Percentiles rank a stretch among this genome's conserved stretches.
phyloP scores from a whole-genome alignment of 129 eudicot genomes.

The Deinandra increscens region DNA sequence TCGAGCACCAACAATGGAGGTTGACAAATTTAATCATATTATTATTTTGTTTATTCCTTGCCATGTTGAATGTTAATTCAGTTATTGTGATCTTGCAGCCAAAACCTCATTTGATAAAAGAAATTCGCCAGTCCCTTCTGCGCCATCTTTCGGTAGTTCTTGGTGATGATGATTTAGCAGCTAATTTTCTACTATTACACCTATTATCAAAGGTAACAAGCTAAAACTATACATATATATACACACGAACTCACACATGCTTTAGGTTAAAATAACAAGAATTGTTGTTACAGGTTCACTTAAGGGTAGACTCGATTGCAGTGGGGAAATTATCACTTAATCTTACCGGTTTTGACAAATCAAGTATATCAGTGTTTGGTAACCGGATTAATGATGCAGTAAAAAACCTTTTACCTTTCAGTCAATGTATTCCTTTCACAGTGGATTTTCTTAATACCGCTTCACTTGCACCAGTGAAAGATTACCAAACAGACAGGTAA shows the following conservation, averaged over 20 bases:
- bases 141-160: conserved; percentile 70
- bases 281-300: conserved; percentile 59
- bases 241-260: no score
- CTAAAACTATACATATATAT: background rate
- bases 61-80: conserved; percentile 2
- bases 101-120: conserved; percentile 47
- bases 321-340: conserved; percentile 84
- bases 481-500: conserved; percentile 81
- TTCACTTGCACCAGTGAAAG: conserved; percentile 73
- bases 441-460: conserved; percentile 69
- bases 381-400: conserved; percentile 44
- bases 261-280: conserved; percentile 7
- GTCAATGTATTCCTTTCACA: conserved; percentile 59
- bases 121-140: conserved; percentile 66
- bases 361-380: conserved; percentile 60
- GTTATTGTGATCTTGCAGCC: conserved; percentile 37
- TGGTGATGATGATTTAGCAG: conserved; percentile 86
- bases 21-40: conserved; percentile 19
- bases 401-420: conserved; percentile 66
- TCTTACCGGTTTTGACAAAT: conserved; percentile 61
- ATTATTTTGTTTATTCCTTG: background rate
- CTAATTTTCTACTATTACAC: conserved; percentile 78
- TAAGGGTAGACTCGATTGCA: conserved; percentile 66
- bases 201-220: conserved; percentile 72
- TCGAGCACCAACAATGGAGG: conserved; percentile 58